phyloP scores from a whole-genome alignment of 148 eudicot species.

The Persicaria maculosa region DNA sequence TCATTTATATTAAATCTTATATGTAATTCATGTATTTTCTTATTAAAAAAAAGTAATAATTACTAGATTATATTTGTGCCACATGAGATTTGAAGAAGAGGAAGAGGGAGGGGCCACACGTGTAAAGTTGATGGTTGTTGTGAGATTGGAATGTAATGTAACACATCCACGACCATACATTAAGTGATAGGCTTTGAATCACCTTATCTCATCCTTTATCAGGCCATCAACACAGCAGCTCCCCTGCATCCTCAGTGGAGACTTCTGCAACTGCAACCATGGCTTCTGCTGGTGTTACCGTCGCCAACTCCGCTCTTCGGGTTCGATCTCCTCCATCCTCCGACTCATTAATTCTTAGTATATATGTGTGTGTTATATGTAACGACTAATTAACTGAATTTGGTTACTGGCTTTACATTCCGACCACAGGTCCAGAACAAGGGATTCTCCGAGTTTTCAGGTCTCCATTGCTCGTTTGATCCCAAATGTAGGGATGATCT shows the following conservation, averaged over 20 bases:
- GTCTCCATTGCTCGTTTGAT: slow-evolving; percentile 51
- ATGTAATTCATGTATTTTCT: too few relatives aligned
- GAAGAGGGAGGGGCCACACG: too few relatives aligned
- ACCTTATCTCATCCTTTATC: slow-evolving; percentile 30
- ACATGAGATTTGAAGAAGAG: too few relatives aligned
- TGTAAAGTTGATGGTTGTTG: too few relatives aligned
- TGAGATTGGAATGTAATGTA: background rate
- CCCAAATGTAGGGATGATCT: slow-evolving; percentile 48
- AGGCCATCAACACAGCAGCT: slow-evolving; percentile 19
- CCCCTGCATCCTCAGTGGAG: slow-evolving; percentile 6
- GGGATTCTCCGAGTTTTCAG: slow-evolving; percentile 76
- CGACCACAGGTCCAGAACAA: slow-evolving; percentile 51
- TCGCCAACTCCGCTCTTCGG: slow-evolving; percentile 63
- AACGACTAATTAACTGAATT: background rate
- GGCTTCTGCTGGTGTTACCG: slow-evolving; percentile 76
- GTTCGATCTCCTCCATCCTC: slow-evolving; percentile 19
- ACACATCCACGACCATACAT: slow-evolving; percentile 55
- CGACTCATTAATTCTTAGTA: background rate
- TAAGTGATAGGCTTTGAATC: slow-evolving; percentile 47
- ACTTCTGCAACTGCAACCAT: slow-evolving; percentile 23
- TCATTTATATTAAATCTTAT: too few relatives aligned
- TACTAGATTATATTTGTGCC: too few relatives aligned
- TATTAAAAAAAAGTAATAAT: too few relatives aligned
- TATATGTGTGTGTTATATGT: background rate
- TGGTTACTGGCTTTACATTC: background rate